Percentiles rank a stretch among this genome's conserved stretches.
Evolutionary conservation across 768 basidiomycete species (phyloP).

Genomic region (Suillus clintonianus): DNA sequence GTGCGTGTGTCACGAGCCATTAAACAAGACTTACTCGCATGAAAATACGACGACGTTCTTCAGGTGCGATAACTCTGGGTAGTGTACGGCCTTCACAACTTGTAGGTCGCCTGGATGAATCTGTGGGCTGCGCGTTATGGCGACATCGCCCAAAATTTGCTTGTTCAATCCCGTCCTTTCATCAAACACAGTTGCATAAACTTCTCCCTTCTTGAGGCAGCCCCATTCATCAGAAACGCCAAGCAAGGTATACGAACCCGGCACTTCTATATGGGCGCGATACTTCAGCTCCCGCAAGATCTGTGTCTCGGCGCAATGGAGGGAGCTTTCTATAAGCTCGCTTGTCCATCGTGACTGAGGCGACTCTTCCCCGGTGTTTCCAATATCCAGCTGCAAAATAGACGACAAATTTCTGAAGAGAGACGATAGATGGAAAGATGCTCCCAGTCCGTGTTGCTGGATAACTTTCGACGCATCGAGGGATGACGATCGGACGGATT

Average conservation of each 20-base stretch:
- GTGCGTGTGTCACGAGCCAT: background rate
- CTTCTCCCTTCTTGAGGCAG: constrained; percentile 46
- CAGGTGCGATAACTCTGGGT: constrained; percentile 39
- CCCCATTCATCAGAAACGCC: constrained; percentile 55
- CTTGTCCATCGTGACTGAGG: constrained; percentile 24
- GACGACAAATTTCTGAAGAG: constrained; percentile 38
- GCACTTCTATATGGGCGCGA: constrained; percentile 50
- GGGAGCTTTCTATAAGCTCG: constrained; percentile 36
- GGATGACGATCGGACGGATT: constrained; percentile 36
- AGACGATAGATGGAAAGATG: constrained; percentile 46
- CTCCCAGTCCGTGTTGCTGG: constrained; percentile 45
- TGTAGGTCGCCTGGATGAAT: constrained; percentile 54
- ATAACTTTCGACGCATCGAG: constrained; percentile 39
- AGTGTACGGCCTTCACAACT: constrained; percentile 43
- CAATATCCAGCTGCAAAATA: constrained; percentile 33
- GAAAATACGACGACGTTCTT: constrained; percentile 53
- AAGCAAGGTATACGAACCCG: constrained; percentile 49
- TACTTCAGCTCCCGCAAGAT: constrained; percentile 54
- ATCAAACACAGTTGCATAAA: constrained; percentile 45
- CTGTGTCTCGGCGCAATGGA: constrained; percentile 45
- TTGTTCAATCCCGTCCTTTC: constrained; percentile 26
- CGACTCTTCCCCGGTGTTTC: constrained; percentile 13
- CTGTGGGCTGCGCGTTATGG: constrained; percentile 54
- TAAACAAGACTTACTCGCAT: constrained; percentile 36
- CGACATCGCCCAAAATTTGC: constrained; percentile 38